Evolutionary conservation across 2,329 filamentous ascomycete genomes (phyloP).

Genomic region (Fusarium coffeatum): DNA sequence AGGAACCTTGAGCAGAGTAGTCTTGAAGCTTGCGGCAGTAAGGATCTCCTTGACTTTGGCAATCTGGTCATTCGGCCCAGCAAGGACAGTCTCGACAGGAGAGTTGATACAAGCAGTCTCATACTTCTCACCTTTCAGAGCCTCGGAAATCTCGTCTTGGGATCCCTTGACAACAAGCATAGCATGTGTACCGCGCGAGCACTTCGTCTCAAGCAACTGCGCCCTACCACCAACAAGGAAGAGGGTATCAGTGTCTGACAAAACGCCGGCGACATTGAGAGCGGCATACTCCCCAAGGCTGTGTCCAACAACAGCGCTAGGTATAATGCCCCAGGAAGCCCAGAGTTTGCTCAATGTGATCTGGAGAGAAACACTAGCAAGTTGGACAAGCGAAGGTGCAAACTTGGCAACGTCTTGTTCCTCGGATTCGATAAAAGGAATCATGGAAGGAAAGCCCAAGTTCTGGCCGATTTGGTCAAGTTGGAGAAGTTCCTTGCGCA

Average conservation of each 20-base stretch:
- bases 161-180: slow-evolving; percentile 52
- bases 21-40: slow-evolving; percentile 45
- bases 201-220: slow-evolving; percentile 64
- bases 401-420: slow-evolving; percentile 32
- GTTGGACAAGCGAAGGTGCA: slow-evolving; percentile 49
- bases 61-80: slow-evolving; percentile 29
- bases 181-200: slow-evolving; percentile 53
- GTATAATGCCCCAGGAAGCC: slow-evolving; percentile 54
- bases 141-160: slow-evolving; percentile 14
- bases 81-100: slow-evolving; percentile 67
- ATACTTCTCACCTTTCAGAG: slow-evolving; percentile 44
- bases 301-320: slow-evolving; percentile 60
- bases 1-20: slow-evolving; percentile 49
- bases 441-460: slow-evolving; percentile 55
- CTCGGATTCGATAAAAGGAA: slow-evolving; percentile 21
- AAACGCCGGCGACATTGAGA: slow-evolving; percentile 69
- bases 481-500: slow-evolving; percentile 49
- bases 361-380: slow-evolving; percentile 54
- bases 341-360: slow-evolving; percentile 58
- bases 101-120: slow-evolving; percentile 71
- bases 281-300: slow-evolving; percentile 58
- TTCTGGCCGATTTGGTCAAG: slow-evolving; percentile 48
- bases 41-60: slow-evolving; percentile 20
- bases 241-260: slow-evolving; percentile 70
- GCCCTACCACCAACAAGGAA: slow-evolving; percentile 72